These are phyloP conservation scores for Tetracladium setigerum DNA, from an alignment of 495 filamentous ascomycete species.

Conservation along the genomic window DNA sequence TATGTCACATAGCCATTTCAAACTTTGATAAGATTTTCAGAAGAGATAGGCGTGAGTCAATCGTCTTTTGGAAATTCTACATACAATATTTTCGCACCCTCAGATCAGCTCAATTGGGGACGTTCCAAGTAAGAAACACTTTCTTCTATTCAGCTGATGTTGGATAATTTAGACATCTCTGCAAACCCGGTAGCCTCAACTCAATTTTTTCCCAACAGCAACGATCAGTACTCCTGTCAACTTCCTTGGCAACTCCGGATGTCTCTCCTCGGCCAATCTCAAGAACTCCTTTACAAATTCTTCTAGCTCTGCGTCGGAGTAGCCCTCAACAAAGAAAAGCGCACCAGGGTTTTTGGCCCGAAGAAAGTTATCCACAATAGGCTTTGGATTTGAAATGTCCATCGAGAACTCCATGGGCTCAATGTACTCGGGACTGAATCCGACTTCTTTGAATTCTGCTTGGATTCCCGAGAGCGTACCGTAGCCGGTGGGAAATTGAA, in stretches of 20 bases:
- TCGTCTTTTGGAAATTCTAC: too few relatives aligned
- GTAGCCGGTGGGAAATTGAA: not conserved
- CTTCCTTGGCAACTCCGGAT: not conserved
- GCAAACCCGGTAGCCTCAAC: too few relatives aligned
- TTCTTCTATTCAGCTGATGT: too few relatives aligned
- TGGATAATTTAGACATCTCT: too few relatives aligned
- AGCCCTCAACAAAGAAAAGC: not conserved
- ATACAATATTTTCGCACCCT: too few relatives aligned
- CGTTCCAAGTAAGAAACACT: too few relatives aligned
- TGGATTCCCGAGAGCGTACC: not conserved
- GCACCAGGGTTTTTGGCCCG: not conserved
- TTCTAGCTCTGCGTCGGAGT: not conserved
- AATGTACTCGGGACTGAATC: not conserved
- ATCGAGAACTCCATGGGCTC: not conserved
- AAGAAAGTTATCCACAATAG: not conserved
- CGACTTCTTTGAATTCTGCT: not conserved
- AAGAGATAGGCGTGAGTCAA: too few relatives aligned
- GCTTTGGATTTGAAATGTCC: not conserved
- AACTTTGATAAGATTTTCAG: too few relatives aligned
- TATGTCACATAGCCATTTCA: too few relatives aligned
- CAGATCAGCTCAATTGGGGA: too few relatives aligned
- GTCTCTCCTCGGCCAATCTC: not conserved
- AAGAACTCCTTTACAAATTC: not conserved
- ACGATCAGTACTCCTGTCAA: conserved; percentile 2
- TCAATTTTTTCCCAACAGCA: conserved; percentile 2